A percentile compares a stretch with the other conserved stretches of the same genome.
Conservation (phyloP, 768 basidiomycete genomes). For the Hericium coralloides region DNA sequence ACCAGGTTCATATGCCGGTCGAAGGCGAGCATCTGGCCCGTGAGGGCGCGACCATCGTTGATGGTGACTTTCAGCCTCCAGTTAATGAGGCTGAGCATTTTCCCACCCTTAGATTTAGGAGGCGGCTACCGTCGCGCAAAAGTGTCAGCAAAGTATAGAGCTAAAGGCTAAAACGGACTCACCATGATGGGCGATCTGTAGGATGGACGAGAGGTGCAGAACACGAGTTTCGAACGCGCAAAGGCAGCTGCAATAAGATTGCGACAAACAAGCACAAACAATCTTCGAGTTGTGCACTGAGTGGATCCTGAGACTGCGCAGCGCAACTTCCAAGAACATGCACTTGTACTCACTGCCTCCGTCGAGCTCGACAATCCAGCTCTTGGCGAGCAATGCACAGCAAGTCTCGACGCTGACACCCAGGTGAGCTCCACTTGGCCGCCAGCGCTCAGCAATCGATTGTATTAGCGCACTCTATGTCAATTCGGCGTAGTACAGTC, state of each 20-base stretch:
- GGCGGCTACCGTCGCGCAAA: slow-evolving; percentile 54
- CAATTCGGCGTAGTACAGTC: too few species aligned
- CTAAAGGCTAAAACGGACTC: neutral
- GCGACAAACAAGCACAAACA: slow-evolving; percentile 29
- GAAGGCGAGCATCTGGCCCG: slow-evolving; percentile 98
- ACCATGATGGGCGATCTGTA: slow-evolving; percentile 20
- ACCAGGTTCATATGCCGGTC: slow-evolving; percentile 99
- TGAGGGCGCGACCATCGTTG: slow-evolving; percentile 92
- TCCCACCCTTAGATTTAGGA: slow-evolving; percentile 95
- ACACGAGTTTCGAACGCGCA: slow-evolving; percentile 19
- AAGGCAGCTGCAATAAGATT: neutral
- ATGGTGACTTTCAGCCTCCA: slow-evolving; percentile 96
- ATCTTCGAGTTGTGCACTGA: neutral
- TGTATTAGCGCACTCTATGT: too few species aligned
- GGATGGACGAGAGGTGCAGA: slow-evolving; percentile 43
- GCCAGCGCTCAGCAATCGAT: too few species aligned
- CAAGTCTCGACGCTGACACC: too few species aligned
- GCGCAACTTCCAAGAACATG: too few species aligned
- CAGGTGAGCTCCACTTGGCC: too few species aligned
- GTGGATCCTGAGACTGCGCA: too few species aligned
- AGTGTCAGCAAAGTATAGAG: neutral
- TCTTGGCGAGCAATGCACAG: too few species aligned
- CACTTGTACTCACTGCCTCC: too few species aligned
- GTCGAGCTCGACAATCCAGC: too few species aligned
- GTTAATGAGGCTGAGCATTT: slow-evolving; percentile 96